Evolutionary conservation across 371 early-diverging fungal genomes (phyloP), one percentile per base, ranked within the genome.

Genomic region (Vittaforma corneae): DNA sequence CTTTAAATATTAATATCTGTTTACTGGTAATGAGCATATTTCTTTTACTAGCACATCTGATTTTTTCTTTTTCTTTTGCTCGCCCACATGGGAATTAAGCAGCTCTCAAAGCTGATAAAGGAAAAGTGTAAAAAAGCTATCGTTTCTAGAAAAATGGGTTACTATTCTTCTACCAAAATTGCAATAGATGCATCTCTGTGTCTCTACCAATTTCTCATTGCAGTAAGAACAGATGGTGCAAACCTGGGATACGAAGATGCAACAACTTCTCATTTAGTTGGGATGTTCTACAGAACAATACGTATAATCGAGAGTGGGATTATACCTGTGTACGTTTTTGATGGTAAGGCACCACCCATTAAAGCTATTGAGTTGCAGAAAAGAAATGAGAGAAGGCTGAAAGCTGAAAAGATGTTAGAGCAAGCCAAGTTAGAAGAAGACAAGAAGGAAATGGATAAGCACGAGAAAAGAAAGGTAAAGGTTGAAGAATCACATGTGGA

Each of bases 201-300:
- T 62, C 87, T 97, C 50, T 98, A 98, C 78, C 99, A 98, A 83
- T 96, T 96, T 80, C 85, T 98, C 79, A 89, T 98, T 67, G 97
- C 97, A 2, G 93, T 98, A 33, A 82, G 97, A 48, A 80, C 82
- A 30, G 93, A 93, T 64, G 97, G 96, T 1, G 83, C 85, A 72
- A 81, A 86, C 57, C 82, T 97, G 40, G 86, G 85, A 18, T 87
- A 84, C 65, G 82, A 82, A 6, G 97, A 96, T 38, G 87, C 89
- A 66, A 90, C 92, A 0, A 98, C 97, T 16, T 87, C 89, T 81
- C 99, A 98, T 78, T 79, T 98, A 45, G 86, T 93, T 84, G 99
- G 99, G 5, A 84, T 95, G 79, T 91, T 96, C 67, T 94, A 97
- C 79, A 88, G 97, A 45, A 93, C 95, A 0, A 86, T 97, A n/a